Evolutionary conservation across 805 yeast genomes (phyloP).

Genomic region (Zygoascus flipseniorum): DNA sequence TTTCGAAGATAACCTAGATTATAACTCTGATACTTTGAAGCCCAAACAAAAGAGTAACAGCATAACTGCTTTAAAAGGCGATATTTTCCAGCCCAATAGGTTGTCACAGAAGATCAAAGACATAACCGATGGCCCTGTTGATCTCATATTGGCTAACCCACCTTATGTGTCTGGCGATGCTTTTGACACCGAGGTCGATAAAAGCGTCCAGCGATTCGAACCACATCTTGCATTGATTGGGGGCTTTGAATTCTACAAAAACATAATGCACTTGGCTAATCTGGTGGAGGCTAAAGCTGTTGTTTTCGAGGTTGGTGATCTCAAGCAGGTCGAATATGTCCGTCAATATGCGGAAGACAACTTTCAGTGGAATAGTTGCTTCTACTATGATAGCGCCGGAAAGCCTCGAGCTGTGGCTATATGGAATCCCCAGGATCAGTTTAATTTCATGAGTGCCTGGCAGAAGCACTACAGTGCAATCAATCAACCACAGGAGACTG

Average conservation of each 20-base stretch:
- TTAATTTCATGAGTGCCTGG: not conserved
- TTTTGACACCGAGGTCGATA: slow-evolving; percentile 39
- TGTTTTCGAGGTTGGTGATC: slow-evolving; percentile 70
- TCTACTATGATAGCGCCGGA: slow-evolving; percentile 41
- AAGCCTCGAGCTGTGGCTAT: slow-evolving; percentile 12
- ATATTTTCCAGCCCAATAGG: not conserved
- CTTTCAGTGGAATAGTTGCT: slow-evolving; percentile 43
- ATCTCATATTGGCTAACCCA: slow-evolving; percentile 75
- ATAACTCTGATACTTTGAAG: slow-evolving; percentile 5
- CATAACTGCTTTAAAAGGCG: not conserved
- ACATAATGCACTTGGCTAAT: slow-evolving; percentile 42
- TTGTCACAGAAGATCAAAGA: not conserved
- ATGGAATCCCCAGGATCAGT: slow-evolving; percentile 11
- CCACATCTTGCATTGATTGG: slow-evolving; percentile 79
- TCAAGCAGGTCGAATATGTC: slow-evolving; percentile 45
- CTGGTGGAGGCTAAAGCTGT: slow-evolving; percentile 42
- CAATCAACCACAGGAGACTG: not conserved
- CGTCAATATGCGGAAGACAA: slow-evolving; percentile 11
- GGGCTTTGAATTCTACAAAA: slow-evolving; percentile 57
- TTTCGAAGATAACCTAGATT: slow-evolving; percentile 37
- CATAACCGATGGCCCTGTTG: slow-evolving; percentile 22
- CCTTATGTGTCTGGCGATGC: slow-evolving; percentile 65
- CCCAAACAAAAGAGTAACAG: not conserved
- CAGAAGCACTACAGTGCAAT: not conserved
- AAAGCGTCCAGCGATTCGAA: slow-evolving; percentile 63